Base-by-base conservation (phyloP, 2,329 filamentous ascomycete species). In the Penicillium polonicum region DNA sequence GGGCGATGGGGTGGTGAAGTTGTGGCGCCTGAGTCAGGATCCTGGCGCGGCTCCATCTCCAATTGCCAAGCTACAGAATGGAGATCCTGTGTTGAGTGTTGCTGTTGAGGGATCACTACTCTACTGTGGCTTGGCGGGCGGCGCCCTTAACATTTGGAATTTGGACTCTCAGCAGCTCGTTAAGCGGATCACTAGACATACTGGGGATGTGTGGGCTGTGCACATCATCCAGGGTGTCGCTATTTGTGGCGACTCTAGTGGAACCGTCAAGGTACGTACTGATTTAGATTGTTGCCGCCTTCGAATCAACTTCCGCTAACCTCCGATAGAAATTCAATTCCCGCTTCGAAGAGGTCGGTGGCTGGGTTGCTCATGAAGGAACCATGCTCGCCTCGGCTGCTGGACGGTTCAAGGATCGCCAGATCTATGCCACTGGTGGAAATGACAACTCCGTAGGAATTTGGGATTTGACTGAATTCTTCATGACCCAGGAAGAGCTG, bases 71-170 rank as follows among this genome's bases (percentile, higher is more conserved):
- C 74, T 89, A 2, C 83, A 87, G 59, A 87, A 87, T 64, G 82
- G 82, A n/a, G 83, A 84, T 57, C 81, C 84, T 2, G 84, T 89
- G 2, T 79, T 97, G 58, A 94, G 91, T 0, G 82, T 99, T 52
- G 88, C 90, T 5, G 83, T 96, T 3, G 92, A 97, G 61, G 92
- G 91, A 0, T 92, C 92, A 0, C 95, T 99, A 64, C 81, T 99
- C 5, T 99, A 97, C 71, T 91, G 90, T 58, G 94, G 94, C 46
- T 89, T 95, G 65, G 84, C 92, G 1, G 87, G 90, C 39, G 95
- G 94, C 23, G 85, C 96, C 50, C 86, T 99, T 59, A 93, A 97
- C 72, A 85, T 99, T 12, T 99, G 95, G 93, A 95, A 99, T 71
- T 82, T 99, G 15, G 93, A 97, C 71, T 97, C 94, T 0, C 87